Conservation (phyloP, 2,329 filamentous ascomycete genomes). For the Alternaria gansuensis region DNA sequence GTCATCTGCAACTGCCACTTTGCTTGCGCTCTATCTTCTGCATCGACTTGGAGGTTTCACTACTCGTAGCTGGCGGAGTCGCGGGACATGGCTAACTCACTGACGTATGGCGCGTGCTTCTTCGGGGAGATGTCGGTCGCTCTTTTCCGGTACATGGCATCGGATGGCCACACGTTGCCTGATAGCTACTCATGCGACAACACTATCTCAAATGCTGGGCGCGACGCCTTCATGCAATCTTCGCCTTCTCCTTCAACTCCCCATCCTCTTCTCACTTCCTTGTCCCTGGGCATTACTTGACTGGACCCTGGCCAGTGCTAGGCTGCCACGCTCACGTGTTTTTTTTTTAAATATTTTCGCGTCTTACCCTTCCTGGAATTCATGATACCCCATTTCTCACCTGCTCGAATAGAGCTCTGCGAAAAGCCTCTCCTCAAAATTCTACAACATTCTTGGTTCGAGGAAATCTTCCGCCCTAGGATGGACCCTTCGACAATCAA, state of each 20-base stretch:
- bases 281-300: not conserved
- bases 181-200: constrained; percentile 22
- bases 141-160: constrained; percentile 21
- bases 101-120: constrained; percentile 25
- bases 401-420: constrained; percentile 25
- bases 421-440: constrained; percentile 42
- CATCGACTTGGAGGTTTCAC: not conserved
- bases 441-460: constrained; percentile 48
- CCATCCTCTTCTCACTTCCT: constrained; percentile 1
- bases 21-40: not conserved
- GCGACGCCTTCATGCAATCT: not conserved
- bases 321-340: constrained; percentile 24
- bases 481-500: constrained; percentile 50
- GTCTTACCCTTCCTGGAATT: constrained; percentile 26
- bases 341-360: constrained; percentile 16
- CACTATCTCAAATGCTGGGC: constrained; percentile 6
- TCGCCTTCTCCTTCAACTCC: not conserved
- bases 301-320: constrained; percentile 8
- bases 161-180: constrained; percentile 22
- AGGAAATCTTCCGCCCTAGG: constrained; percentile 46
- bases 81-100: constrained; percentile 17
- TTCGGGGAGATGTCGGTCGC: constrained; percentile 30
- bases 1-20: not conserved
- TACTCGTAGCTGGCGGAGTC: constrained; percentile 1
- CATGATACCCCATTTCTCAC: constrained; percentile 32